Conservation (phyloP, 176 grass and related monocot species). For the Musa beccarii region DNA sequence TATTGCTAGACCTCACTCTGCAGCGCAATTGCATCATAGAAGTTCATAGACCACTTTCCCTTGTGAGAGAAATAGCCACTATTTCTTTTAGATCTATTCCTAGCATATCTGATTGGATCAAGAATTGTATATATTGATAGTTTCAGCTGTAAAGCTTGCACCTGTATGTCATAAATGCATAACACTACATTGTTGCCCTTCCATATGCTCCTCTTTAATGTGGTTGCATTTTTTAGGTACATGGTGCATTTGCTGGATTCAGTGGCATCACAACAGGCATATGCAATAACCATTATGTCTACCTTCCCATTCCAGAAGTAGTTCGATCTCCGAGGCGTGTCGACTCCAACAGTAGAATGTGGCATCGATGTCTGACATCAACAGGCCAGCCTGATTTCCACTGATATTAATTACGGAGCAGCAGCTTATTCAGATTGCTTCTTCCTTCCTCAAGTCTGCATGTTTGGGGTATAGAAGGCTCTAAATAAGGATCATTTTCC, state of each 20-base stretch:
- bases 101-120: too few species aligned
- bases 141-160: too few species aligned
- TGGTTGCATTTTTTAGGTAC: constrained; percentile 44
- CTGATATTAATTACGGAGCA: not conserved
- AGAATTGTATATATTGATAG: too few species aligned
- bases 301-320: constrained; percentile 80
- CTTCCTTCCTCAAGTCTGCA: not conserved
- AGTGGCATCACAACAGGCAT: constrained; percentile 88
- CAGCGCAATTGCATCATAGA: too few species aligned
- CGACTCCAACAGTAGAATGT: constrained; percentile 94
- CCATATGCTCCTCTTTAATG: not conserved
- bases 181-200: too few species aligned
- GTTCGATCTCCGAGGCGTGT: constrained; percentile 48
- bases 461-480: not conserved
- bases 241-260: constrained; percentile 94
- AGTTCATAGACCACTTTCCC: too few species aligned
- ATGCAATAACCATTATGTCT: constrained; percentile 72
- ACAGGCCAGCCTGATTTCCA: constrained; percentile 77
- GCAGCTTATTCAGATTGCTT: not conserved
- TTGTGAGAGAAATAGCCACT: too few species aligned
- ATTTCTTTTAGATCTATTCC: too few species aligned
- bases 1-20: too few species aligned
- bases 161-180: too few species aligned
- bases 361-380: constrained; percentile 86
- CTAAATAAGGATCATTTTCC: not conserved